These are phyloP conservation scores for Penicillium mononematosum DNA, from an alignment of 495 filamentous ascomycete species.

Conservation along the genomic window DNA sequence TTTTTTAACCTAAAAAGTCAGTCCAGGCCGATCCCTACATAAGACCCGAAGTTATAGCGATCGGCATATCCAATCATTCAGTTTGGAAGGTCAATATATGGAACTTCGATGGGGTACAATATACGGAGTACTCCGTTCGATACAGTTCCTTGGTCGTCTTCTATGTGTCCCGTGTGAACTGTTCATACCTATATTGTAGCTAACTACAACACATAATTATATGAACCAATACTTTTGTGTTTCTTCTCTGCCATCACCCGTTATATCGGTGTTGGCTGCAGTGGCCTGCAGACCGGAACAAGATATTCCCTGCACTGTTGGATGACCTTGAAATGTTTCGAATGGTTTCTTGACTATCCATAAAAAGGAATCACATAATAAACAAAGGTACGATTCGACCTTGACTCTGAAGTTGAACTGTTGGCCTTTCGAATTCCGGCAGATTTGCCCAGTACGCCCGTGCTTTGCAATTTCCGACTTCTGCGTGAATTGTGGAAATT, in stretches of 20 bases:
- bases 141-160: neutral
- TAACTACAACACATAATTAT: too few relatives aligned
- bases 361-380: conserved; percentile 1
- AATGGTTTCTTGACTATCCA: neutral
- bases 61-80: conserved; percentile 20
- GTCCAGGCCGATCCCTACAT: conserved; percentile 10
- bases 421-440: neutral
- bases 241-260: conserved; percentile 16
- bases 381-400: neutral
- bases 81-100: conserved; percentile 16
- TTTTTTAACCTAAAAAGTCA: neutral
- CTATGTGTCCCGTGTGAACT: neutral
- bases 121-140: too few relatives aligned
- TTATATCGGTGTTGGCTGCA: conserved; percentile 15
- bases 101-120: neutral
- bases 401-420: neutral
- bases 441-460: conserved; percentile 1
- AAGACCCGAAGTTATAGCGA: conserved; percentile 3
- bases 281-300: conserved; percentile 15
- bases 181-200: neutral
- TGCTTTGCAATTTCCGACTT: conserved; percentile 8
- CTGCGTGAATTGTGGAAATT: neutral
- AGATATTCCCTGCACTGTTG: conserved; percentile 14
- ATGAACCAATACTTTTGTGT: neutral
- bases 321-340: conserved; percentile 5